These are phyloP conservation scores for Fragilariopsis cylindrus DNA, from an alignment of 108 stramenopile species.

Conservation along the genomic window DNA sequence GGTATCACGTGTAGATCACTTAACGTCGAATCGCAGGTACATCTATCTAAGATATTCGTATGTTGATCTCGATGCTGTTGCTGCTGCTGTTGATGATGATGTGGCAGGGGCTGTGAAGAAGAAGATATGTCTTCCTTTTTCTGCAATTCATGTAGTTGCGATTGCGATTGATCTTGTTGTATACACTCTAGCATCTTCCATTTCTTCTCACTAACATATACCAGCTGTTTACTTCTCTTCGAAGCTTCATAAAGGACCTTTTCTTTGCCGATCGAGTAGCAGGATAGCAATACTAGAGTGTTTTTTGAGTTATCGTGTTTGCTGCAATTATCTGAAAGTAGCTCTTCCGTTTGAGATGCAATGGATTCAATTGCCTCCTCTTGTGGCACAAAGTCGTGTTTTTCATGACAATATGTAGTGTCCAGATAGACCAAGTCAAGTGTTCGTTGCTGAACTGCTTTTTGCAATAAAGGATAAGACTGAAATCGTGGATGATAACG, in stretches of 20 bases:
- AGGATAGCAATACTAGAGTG: conserved; percentile 61
- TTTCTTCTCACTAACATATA: conserved; percentile 56
- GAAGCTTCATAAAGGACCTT: conserved; percentile 56
- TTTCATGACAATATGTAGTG: conserved; percentile 69
- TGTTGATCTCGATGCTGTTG: not conserved
- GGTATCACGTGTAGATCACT: conserved; percentile 61
- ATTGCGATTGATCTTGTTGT: conserved; percentile 14
- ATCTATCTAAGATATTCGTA: conserved; percentile 35
- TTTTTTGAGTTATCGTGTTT: not conserved
- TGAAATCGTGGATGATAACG: conserved; percentile 55
- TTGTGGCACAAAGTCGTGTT: conserved; percentile 62
- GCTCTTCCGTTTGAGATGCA: conserved; percentile 34
- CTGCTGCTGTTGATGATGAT: conserved; percentile 7
- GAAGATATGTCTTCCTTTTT: not conserved
- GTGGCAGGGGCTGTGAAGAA: not conserved
- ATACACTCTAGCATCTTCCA: conserved; percentile 51
- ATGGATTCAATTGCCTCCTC: conserved; percentile 48
- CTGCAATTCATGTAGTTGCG: not conserved
- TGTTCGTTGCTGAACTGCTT: conserved; percentile 29
- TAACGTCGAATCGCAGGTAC: conserved; percentile 37
- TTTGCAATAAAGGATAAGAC: conserved; percentile 43
- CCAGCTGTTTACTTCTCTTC: conserved; percentile 30
- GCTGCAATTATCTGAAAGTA: conserved; percentile 21
- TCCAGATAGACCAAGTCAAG: conserved; percentile 61
- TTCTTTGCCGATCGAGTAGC: conserved; percentile 76